Evolutionary conservation across 2,329 filamentous ascomycete genomes (phyloP).

Genomic region (Penicillium sp.): DNA sequence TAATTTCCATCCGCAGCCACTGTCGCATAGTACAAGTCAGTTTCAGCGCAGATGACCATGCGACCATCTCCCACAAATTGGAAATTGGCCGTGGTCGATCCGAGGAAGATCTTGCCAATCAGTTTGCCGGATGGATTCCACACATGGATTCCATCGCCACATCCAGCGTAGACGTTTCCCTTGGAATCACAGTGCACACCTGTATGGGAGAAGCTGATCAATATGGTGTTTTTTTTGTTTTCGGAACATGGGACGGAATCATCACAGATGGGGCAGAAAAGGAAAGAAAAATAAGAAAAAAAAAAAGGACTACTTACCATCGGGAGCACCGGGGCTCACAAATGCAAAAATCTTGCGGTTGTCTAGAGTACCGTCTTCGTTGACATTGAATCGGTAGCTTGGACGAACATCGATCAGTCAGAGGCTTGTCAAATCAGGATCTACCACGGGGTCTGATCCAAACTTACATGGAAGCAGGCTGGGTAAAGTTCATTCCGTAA

Average conservation of each 20-base stretch:
- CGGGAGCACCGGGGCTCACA: not conserved
- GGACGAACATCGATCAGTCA: not conserved
- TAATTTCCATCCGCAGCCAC: slow-evolving; percentile 14
- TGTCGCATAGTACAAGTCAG: slow-evolving; percentile 15
- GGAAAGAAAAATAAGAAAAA: no score
- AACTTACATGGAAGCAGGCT: slow-evolving; percentile 13
- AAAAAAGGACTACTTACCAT: not conserved
- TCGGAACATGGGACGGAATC: no score
- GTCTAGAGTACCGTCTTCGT: not conserved
- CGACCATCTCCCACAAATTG: slow-evolving; percentile 37
- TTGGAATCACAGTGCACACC: slow-evolving; percentile 46
- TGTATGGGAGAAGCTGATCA: slow-evolving; percentile 4
- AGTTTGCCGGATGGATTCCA: slow-evolving; percentile 46
- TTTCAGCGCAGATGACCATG: slow-evolving; percentile 18
- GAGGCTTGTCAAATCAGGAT: not conserved
- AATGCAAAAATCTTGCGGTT: slow-evolving; percentile 1
- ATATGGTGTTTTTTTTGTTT: not conserved
- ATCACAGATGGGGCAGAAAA: no score
- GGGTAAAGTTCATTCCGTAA: slow-evolving; percentile 12
- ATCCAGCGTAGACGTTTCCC: slow-evolving; percentile 53
- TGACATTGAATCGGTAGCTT: slow-evolving; percentile 1
- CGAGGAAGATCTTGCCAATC: slow-evolving; percentile 50
- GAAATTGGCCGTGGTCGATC: slow-evolving; percentile 40
- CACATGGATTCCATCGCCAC: slow-evolving; percentile 50
- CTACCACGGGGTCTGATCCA: not conserved